Evolutionary conservation across 2,329 filamentous ascomycete species (phyloP).

Genomic region (Neurospora sp.): DNA sequence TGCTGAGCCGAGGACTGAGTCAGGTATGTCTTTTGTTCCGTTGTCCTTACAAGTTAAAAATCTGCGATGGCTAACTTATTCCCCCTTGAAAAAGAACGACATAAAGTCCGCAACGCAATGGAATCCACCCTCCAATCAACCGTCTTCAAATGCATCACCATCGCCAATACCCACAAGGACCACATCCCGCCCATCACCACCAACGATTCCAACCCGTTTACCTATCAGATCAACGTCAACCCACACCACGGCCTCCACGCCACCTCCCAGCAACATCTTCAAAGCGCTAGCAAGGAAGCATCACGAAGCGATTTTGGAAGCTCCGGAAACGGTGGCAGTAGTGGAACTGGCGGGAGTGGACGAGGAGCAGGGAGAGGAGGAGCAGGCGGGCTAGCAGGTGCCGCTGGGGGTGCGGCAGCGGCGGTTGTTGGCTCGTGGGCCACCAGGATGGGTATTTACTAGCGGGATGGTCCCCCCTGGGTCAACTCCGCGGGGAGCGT

Average conservation of each 20-base stretch:
- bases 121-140: constrained; percentile 80
- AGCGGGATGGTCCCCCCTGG: constrained; percentile 2
- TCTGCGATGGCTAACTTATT: neutral
- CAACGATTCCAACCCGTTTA: constrained; percentile 84
- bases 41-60: neutral
- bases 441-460: constrained; percentile 68
- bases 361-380: neutral
- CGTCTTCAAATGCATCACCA: constrained; percentile 79
- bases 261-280: neutral
- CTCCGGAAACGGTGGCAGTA: neutral
- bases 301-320: constrained; percentile 2
- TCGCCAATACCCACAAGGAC: constrained; percentile 81
- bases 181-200: constrained; percentile 97
- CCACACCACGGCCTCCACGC: constrained; percentile 53
- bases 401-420: neutral
- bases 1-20: constrained; percentile 79
- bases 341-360: neutral
- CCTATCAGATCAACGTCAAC: constrained; percentile 85
- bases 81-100: constrained; percentile 49
- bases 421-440: constrained; percentile 48
- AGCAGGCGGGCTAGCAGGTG: neutral
- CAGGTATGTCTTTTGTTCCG: constrained; percentile 45
- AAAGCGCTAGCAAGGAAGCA: neutral
- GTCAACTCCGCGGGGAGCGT: neutral
- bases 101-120: constrained; percentile 84